A percentile compares a stretch with the other conserved stretches of the same genome.
These are phyloP conservation scores for Porpolomopsis calyptriformis DNA, from an alignment of 768 basidiomycete species.

Conservation along the genomic window DNA sequence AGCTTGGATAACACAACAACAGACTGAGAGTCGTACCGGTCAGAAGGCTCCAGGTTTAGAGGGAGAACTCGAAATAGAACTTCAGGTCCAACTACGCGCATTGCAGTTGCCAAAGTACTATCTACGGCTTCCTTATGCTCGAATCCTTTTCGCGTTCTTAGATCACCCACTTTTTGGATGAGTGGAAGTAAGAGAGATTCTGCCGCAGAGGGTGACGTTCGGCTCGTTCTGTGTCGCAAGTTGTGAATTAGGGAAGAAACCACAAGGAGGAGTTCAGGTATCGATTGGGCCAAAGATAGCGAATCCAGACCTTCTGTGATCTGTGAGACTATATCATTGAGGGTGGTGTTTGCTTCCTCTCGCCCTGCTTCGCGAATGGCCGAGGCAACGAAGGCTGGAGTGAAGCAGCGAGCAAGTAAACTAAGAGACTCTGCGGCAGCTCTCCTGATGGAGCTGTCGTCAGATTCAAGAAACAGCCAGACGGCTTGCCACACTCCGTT, in stretches of 20 bases:
- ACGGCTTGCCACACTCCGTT: conserved; percentile 60
- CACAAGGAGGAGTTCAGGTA: conserved; percentile 71
- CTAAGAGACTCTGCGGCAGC: conserved; percentile 54
- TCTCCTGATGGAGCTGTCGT: conserved; percentile 47
- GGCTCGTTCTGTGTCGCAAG: conserved; percentile 41
- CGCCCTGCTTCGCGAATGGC: conserved; percentile 34
- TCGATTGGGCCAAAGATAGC: conserved; percentile 59
- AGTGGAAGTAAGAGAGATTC: conserved; percentile 61
- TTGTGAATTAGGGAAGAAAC: conserved; percentile 57
- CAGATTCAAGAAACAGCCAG: conserved; percentile 72
- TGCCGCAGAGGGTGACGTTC: conserved; percentile 43
- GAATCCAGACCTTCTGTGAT: conserved; percentile 60
- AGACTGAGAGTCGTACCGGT: conserved; percentile 42
- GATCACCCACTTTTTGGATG: conserved; percentile 58
- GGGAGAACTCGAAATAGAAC: conserved; percentile 66
- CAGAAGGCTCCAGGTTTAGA: conserved; percentile 73
- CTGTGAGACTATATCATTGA: conserved; percentile 55
- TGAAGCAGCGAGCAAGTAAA: conserved; percentile 60
- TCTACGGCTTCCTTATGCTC: conserved; percentile 88
- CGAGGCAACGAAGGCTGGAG: conserved; percentile 44
- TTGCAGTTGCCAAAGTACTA: conserved; percentile 62
- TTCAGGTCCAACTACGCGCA: conserved; percentile 79
- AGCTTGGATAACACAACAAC: neutral
- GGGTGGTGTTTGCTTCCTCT: conserved; percentile 36
- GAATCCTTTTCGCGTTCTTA: conserved; percentile 72